Conservation (phyloP, 345 rosid genomes). For the Rhizophora mangle region DNA sequence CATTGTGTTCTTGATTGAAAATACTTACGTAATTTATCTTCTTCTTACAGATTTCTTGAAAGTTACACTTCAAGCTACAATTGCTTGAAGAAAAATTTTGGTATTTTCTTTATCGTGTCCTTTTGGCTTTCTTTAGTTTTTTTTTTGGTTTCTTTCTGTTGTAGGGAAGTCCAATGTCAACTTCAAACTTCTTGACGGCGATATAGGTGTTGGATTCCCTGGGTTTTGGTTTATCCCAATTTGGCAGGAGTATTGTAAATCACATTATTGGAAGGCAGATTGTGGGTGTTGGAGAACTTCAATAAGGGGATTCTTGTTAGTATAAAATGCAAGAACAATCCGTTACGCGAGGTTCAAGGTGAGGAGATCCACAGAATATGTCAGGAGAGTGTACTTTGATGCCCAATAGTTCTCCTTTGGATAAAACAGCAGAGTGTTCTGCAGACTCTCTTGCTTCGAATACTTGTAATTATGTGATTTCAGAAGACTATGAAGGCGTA, state of each 20-base stretch:
- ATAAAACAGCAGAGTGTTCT: constrained; percentile 21
- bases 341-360: constrained; percentile 5
- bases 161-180: not conserved
- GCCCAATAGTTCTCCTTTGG: constrained; percentile 20
- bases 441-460: constrained; percentile 19
- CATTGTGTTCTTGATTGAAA: too few relatives aligned
- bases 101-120: too few relatives aligned
- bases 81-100: too few relatives aligned
- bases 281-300: constrained; percentile 28
- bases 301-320: not conserved
- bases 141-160: not conserved
- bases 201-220: constrained; percentile 41
- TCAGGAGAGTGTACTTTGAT: constrained; percentile 23
- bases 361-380: constrained; percentile 22
- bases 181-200: constrained; percentile 5
- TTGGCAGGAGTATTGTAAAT: constrained; percentile 23
- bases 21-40: too few relatives aligned
- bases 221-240: constrained; percentile 18
- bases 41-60: too few relatives aligned
- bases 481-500: constrained; percentile 25
- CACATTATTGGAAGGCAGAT: constrained; percentile 20
- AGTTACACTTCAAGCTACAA: too few relatives aligned
- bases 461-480: constrained; percentile 13
- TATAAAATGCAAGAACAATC: constrained; percentile 19
- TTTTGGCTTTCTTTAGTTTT: too few relatives aligned